Evolutionary conservation across 129 eudicot genomes (phyloP).

Genomic region (Dittrichia graveolens): DNA sequence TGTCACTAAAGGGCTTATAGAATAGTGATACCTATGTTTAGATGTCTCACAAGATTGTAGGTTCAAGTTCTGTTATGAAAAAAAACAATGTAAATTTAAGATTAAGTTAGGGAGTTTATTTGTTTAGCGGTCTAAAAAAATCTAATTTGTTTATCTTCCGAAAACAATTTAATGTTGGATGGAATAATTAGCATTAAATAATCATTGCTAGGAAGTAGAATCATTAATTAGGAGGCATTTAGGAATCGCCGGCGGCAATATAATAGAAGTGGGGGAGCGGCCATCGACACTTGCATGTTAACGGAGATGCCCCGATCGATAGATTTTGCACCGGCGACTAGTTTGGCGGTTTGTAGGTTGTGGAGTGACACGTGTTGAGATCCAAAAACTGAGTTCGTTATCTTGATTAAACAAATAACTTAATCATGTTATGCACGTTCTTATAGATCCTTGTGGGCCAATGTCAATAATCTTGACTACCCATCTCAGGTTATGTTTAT

Average conservation of each 20-base stretch:
- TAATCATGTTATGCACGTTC: constrained; percentile 41
- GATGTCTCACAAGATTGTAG: too few species aligned
- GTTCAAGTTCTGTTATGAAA: too few species aligned
- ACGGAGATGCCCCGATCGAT: not conserved
- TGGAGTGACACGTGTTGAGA: constrained; percentile 34
- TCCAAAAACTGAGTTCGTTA: constrained; percentile 14
- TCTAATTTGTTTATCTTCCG: too few species aligned
- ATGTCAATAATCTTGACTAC: not conserved
- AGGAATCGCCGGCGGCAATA: constrained; percentile 29
- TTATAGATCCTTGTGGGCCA: constrained; percentile 26
- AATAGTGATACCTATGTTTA: too few species aligned
- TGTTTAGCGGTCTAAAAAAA: too few species aligned
- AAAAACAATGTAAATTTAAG: too few species aligned
- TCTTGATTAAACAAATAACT: constrained; percentile 28
- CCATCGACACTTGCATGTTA: constrained; percentile 39
- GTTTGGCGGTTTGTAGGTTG: constrained; percentile 31
- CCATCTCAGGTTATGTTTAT: too few species aligned
- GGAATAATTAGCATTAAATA: not conserved
- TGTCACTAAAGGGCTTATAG: too few species aligned
- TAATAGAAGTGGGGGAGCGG: constrained; percentile 34
- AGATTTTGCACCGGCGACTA: constrained; percentile 27
- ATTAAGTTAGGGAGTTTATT: too few species aligned
- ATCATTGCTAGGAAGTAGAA: not conserved
- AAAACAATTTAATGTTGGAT: not conserved
- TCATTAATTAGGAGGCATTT: not conserved